A percentile compares a stretch with the other conserved stretches of the same genome.
Conservation (phyloP, 1,284 basidiomycete genomes). For the Xerocomus minutiporus region DNA sequence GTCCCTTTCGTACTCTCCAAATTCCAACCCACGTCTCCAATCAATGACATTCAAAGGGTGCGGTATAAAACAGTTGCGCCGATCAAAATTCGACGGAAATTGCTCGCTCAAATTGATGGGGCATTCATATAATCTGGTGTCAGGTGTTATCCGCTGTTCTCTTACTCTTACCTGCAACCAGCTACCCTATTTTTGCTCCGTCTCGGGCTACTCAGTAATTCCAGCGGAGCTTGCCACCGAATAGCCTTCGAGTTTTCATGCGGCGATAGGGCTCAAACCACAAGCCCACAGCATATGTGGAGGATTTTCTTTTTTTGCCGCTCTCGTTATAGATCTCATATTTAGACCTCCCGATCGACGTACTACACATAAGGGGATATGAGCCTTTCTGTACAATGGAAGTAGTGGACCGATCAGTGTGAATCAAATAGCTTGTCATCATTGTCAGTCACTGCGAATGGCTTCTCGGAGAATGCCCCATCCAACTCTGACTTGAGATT, state of each 20-base stretch:
- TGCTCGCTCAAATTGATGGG: conserved; percentile 14
- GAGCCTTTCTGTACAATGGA: conserved; percentile 19
- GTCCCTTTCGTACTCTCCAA: neutral
- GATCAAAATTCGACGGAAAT: conserved; percentile 27
- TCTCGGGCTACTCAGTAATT: neutral
- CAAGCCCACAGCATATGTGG: neutral
- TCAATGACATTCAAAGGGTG: conserved; percentile 6
- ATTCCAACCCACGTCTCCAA: conserved; percentile 4
- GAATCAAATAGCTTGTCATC: neutral
- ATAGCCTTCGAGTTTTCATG: neutral
- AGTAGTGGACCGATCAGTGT: conserved; percentile 7
- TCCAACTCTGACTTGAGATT: neutral
- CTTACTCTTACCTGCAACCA: conserved; percentile 5
- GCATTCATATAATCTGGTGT: conserved; percentile 7
- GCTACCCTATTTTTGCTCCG: neutral
- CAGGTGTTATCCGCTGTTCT: conserved; percentile 6
- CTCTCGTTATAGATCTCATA: neutral
- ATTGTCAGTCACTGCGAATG: neutral
- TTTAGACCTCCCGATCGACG: conserved; percentile 14
- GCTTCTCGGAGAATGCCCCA: neutral
- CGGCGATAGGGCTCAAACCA: neutral
- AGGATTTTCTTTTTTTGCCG: neutral
- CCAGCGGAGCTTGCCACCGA: conserved; percentile 3
- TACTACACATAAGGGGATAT: conserved; percentile 7
- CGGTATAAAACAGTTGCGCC: conserved; percentile 17